Conservation (phyloP, 2,329 filamentous ascomycete genomes). For the Diaporthe helianthi region DNA sequence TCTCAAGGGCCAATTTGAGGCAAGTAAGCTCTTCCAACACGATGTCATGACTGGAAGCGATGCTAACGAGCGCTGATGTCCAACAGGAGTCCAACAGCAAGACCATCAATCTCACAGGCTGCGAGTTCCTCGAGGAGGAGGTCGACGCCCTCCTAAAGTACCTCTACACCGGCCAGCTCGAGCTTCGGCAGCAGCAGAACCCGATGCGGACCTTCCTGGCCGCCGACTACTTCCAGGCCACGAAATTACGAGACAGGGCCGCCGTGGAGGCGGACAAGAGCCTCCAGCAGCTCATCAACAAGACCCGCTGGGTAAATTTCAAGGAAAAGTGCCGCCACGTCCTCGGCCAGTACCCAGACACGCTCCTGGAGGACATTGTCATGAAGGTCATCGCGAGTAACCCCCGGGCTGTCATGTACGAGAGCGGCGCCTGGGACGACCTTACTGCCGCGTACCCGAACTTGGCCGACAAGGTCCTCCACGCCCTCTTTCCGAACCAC, state of each 20-base stretch:
- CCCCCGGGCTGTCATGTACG: neutral
- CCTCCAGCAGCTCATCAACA: neutral
- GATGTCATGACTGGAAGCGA: fast-evolving
- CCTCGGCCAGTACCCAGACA: neutral
- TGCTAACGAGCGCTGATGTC: neutral
- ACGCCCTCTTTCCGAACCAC: neutral
- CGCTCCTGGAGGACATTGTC: neutral
- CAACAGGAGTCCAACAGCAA: slow-evolving; percentile 1
- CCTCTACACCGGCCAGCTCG: slow-evolving; percentile 5
- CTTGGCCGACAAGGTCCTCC: neutral
- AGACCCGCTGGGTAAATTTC: neutral
- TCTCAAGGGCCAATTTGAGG: neutral
- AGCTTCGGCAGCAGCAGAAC: neutral
- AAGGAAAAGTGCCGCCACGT: neutral
- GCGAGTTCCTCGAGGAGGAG: neutral
- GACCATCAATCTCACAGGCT: slow-evolving; percentile 6
- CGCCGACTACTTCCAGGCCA: slow-evolving; percentile 26
- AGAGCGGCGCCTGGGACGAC: slow-evolving; percentile 1
- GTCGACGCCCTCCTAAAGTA: slow-evolving; percentile 2
- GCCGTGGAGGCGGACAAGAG: neutral
- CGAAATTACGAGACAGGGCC: neutral
- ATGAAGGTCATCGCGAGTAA: neutral
- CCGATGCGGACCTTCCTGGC: neutral
- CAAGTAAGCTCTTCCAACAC: neutral
- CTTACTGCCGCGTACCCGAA: neutral